Evolutionary conservation across 306 rosid species (phyloP).

Genomic region (Quercus dentata): DNA sequence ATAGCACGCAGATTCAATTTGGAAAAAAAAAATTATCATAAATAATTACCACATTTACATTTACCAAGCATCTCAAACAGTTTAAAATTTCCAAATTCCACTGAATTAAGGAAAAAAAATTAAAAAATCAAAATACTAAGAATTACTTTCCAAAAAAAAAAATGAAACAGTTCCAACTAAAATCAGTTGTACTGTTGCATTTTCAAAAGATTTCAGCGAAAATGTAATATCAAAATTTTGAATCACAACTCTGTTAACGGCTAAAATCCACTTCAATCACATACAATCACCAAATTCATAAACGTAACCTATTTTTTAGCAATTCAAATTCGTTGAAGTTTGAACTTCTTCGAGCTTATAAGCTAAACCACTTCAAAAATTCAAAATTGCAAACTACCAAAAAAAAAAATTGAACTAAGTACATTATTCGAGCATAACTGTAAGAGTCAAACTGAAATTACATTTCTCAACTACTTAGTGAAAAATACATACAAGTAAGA

Average conservation of each 20-base stretch:
- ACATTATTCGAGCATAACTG: background rate
- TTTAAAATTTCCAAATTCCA: background rate
- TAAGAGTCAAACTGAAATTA: background rate
- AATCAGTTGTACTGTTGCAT: background rate
- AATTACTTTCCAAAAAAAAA: no score
- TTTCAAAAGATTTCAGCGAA: background rate
- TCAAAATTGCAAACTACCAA: background rate
- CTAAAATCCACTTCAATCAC: background rate
- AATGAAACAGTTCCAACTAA: background rate
- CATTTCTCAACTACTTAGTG: conserved; percentile 4
- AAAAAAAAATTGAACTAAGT: no score
- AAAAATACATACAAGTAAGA: conserved; percentile 72
- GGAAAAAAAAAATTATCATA: no score
- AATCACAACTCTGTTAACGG: background rate
- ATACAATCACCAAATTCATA: background rate
- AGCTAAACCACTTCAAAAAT: conserved; percentile 5
- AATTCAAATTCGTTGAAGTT: background rate
- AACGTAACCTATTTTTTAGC: background rate
- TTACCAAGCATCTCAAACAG: background rate
- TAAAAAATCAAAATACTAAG: background rate
- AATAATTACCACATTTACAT: background rate
- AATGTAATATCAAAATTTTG: background rate
- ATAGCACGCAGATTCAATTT: no score
- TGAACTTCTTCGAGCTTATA: background rate
- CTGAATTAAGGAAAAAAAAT: background rate